Evolutionary conservation across 306 rosid genomes (phyloP), one percentile per base, ranked within the genome.

Genomic region (Dryas alaskensis): DNA sequence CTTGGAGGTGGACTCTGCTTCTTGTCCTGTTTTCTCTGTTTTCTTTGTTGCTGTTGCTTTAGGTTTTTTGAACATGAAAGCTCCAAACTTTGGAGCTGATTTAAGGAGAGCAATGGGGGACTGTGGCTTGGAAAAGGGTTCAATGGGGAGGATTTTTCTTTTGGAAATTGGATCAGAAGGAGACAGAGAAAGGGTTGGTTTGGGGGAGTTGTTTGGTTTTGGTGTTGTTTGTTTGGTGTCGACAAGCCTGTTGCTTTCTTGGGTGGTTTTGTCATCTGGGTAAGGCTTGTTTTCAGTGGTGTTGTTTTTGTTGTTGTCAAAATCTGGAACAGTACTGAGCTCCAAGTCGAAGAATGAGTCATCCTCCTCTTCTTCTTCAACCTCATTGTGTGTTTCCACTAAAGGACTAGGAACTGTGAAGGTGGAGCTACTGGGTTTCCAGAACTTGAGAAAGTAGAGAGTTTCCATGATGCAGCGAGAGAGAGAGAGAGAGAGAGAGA

Each of bases 291-390:
- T 31, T 31, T 31, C 37, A 2, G 37, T 31, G 37, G 37, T 31
- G 37, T 31, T 31, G 37, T 31, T 31, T 31, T 76, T 65, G 17
- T 76, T 74, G 76, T 43, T 48, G 71, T 78, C 84, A 70, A 69
- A 79, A 45, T 79, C 54, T 10, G 63, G 76, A 14, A 70, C 66
- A 10, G 80, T 58, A 61, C 85, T 68, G 58, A 93, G 81, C 78
- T 93, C 93, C 81, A 93, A 85, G 65, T 93, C 98, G 72, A 93
- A 89, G 92, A 91, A 89, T 0, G 98, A 93, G 77, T 93, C 98
- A 7, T 92, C 96, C 43, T 82, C 87, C 2, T 81, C 76, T 19
- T 77, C 83, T 5, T 86, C 89, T 42, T 85, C 92, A 44, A 81
- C 70, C 3, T 73, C 87, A 3, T 39, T 69, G 70, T 85, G 83